phyloP scores from a whole-genome alignment of 2,329 filamentous ascomycete species.

The Sporothrix brasiliensis region DNA sequence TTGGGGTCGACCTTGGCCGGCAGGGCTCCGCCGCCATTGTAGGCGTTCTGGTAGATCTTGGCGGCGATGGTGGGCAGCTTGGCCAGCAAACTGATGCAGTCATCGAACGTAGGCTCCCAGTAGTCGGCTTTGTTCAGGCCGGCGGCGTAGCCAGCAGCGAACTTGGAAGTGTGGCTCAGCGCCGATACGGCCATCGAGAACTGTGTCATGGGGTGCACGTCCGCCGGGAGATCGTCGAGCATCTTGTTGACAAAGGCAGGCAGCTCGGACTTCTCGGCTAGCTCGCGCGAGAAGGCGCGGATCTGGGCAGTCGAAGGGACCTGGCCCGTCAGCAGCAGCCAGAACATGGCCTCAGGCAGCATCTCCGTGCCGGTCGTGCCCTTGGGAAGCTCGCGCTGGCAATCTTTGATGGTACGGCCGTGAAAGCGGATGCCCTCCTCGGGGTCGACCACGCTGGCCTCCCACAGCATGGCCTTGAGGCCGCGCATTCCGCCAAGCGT shows the following conservation, averaged over 20 bases:
- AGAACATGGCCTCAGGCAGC: slow-evolving; percentile 99
- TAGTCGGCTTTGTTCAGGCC: slow-evolving; percentile 95
- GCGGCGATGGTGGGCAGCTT: slow-evolving; percentile 97
- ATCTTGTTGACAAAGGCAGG: slow-evolving; percentile 83
- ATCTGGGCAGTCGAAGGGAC: slow-evolving; percentile 83
- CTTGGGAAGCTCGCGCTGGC: slow-evolving; percentile 90
- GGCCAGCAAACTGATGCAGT: slow-evolving; percentile 87
- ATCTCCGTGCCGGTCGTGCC: slow-evolving; percentile 91
- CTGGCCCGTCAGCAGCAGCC: slow-evolving; percentile 91
- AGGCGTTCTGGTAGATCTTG: slow-evolving; percentile 94
- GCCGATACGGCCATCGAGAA: slow-evolving; percentile 93
- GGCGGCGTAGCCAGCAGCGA: slow-evolving; percentile 88
- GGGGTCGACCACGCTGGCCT: slow-evolving; percentile 93
- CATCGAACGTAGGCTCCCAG: slow-evolving; percentile 98
- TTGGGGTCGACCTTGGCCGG: slow-evolving; percentile 75
- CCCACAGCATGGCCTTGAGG: slow-evolving; percentile 98
- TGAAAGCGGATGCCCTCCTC: slow-evolving; percentile 98
- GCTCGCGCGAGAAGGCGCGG: slow-evolving; percentile 77
- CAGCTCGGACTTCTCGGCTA: slow-evolving; percentile 82
- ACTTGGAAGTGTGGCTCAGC: slow-evolving; percentile 92
- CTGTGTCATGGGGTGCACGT: slow-evolving; percentile 98
- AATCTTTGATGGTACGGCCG: slow-evolving; percentile 96
- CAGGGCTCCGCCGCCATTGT: slow-evolving; percentile 73
- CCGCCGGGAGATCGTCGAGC: slow-evolving; percentile 84
- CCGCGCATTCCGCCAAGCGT: slow-evolving; percentile 96